Base-by-base conservation (phyloP, 164 flowering plant species). In the Liquidambar formosana region DNA sequence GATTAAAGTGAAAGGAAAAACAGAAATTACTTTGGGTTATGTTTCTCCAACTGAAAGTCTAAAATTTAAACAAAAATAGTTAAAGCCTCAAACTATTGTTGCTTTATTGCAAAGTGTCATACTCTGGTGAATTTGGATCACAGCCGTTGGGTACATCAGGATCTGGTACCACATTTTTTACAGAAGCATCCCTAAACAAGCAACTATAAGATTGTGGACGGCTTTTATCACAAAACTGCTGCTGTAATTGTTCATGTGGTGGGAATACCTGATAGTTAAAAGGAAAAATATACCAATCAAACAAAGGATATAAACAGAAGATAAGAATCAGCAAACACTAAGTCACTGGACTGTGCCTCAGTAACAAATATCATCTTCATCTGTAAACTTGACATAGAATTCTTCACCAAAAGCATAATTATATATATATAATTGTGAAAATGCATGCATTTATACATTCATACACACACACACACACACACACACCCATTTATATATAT, bases 81-180 rank as follows among this genome's bases (percentile, higher is more conserved):
- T 10, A 54, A 21, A 38, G 47, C 47, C 61, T 44, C 64, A 67
- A 54, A 33, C 1, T 48, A 56, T 59, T 15, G 19, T 51, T 56
- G 10, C 18, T 69, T 58, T 53, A 63, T 38, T 62, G 33, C 63
- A 3, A 77, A 58, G 71, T 65, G 47, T 62, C 89, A 78, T 89
- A 94, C 99, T 95, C 97, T 47, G 84, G 68, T 60, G 94, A 90
- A 77, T 85, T 81, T 57, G 79, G 73, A 80, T 90, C 89, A 81
- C 85, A 89, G 22, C 89, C 87, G 59, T 47, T 71, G 4, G 97
- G 95, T 3, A 93, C 76, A 74, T 96, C 99, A 71, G 99, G 99
- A 71, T 93, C 96, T 38, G 90, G 80, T 57, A 96, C 68, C 28
- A 81, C 82, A 84, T 87, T 93, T 71, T 72, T 82, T 38, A 87